phyloP scores from a whole-genome alignment of 306 rosid genomes.

The Neltuma alba region DNA sequence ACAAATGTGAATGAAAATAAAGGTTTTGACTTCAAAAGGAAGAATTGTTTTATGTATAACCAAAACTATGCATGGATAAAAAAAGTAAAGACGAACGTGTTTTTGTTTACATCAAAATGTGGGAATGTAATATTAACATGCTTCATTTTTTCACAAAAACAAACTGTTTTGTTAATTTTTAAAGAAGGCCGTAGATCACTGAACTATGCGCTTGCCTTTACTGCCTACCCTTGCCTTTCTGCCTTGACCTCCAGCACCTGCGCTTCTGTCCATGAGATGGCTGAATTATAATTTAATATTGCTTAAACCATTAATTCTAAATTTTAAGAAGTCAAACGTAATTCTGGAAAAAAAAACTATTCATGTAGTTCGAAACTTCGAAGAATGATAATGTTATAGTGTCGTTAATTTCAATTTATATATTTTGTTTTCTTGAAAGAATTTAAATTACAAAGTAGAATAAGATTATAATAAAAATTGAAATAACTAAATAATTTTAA shows the following conservation, averaged over 20 bases:
- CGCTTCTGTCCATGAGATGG: too few species aligned
- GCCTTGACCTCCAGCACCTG: too few species aligned
- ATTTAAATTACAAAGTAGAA: neutral
- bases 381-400: neutral
- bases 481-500: neutral
- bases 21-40: neutral
- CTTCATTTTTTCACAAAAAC: neutral
- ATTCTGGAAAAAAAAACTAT: too few species aligned
- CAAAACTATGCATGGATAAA: neutral
- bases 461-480: neutral
- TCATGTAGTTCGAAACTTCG: neutral
- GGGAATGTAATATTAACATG: neutral
- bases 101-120: neutral
- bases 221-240: too few species aligned
- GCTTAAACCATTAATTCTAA: too few species aligned
- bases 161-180: neutral
- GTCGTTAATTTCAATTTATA: neutral
- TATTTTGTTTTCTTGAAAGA: neutral
- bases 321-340: too few species aligned
- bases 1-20: neutral
- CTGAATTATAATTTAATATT: neutral
- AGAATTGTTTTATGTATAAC: too few species aligned
- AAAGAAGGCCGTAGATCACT: too few species aligned
- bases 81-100: neutral
- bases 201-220: too few species aligned